Conservation (phyloP, 2,329 filamentous ascomycete genomes). For the Raffaelea deltoideospora region DNA sequence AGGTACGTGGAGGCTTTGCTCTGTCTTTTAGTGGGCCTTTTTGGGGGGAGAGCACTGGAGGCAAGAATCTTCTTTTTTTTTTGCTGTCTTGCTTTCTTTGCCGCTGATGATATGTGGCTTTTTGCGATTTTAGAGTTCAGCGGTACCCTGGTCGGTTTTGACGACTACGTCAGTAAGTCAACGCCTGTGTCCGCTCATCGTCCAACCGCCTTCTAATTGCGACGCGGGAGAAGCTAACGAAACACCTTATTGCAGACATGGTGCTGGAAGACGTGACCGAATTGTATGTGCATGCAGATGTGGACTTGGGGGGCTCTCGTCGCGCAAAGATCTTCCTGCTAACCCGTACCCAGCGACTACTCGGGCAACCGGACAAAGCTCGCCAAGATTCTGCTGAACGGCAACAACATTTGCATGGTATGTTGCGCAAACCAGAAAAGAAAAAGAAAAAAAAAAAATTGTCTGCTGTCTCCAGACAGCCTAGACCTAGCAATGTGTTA, state of each 20-base stretch:
- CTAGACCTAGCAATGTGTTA: no score
- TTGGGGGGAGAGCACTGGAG: no score
- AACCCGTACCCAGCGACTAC: constrained; percentile 54
- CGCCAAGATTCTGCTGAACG: constrained; percentile 87
- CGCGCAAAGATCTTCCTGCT: background rate
- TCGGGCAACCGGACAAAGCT: constrained; percentile 76
- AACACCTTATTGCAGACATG: no score
- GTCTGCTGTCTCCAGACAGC: no score
- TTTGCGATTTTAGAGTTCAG: constrained; percentile 58
- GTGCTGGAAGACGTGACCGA: constrained; percentile 94
- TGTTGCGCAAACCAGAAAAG: constrained; percentile 10
- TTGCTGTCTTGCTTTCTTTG: background rate
- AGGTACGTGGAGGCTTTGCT: constrained; percentile 36
- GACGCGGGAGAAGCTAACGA: no score
- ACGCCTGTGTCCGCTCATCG: background rate
- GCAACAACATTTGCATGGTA: constrained; percentile 99
- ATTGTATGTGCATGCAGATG: constrained; percentile 46
- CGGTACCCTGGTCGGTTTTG: constrained; percentile 85
- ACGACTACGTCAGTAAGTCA: constrained; percentile 99
- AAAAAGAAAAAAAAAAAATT: background rate
- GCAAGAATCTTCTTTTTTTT: background rate
- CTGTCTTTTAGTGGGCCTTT: background rate
- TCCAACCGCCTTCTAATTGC: constrained; percentile 12
- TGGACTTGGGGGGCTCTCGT: background rate
- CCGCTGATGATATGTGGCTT: constrained; percentile 1